Base-by-base conservation (phyloP, 805 yeast genomes). In the Lachancea sp. region DNA sequence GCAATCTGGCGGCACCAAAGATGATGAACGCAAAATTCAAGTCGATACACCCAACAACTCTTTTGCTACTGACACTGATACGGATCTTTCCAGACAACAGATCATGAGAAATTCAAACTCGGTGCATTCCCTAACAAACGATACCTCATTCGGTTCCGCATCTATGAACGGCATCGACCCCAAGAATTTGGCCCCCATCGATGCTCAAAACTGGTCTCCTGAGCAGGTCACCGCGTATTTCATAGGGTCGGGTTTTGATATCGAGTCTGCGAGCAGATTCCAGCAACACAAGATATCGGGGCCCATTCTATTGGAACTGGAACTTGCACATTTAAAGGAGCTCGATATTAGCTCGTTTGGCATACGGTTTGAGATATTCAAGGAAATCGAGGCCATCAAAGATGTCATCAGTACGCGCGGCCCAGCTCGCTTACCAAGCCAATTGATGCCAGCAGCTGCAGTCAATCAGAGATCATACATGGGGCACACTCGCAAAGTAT, bases 321-420 rank as follows among this genome's bases (percentile, higher is more conserved):
- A 91, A 57, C 72, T 91, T 49, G 75, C 87, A 1, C 85, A 85
- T 57, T 73, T 93, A 57, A 93, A 91, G 62, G 99, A 93, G 64
- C 70, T 93, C 47, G 99, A 90, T 46, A 91, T 93, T 42, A 74
- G 79, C 40, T 85, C 95, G 3, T 93, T 93, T 68, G 99, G 99
- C 22, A 90, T 96, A 0, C 75, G 99, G 51, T 93, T 89, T 65
- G 96, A 90, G 62, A 78, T 93, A 38, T 82, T 79, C 65, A 89
- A 88, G 59, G 95, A 87, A 60, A 91, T 93, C 55, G 95, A 87
- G 61, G 76, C 79, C 31, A 68, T 84, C 55, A 59, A 66, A 50
- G 63, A 63, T 36, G 39, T 57, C 17, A 51, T 49, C 22, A 40
- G 36, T 13, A 32, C 38, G 10, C 27, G 26, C 11, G 34, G 39